Base-by-base conservation (phyloP, 441 rosid genomes). In the Syzygium malaccense region DNA sequence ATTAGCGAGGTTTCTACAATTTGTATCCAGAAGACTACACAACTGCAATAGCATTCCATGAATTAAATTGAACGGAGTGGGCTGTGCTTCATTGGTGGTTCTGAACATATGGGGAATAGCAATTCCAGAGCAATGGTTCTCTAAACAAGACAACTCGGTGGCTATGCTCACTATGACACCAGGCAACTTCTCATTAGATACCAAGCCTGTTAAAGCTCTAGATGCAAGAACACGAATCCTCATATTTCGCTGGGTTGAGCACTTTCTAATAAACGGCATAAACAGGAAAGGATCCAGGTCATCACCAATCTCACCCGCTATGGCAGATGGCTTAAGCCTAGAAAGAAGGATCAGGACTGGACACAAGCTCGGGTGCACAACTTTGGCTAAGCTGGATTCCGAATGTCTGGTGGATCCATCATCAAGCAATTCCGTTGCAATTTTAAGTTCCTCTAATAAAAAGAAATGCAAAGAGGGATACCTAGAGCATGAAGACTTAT, bases 361-460 rank as follows among this genome's bases (percentile, higher is more conserved):
- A 92, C 99, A 98, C 93, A 98, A 92, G 94, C 99, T 98, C 80
- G 99, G 99, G 90, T 96, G 99, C 84, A 98, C 99, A 90, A 87
- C 94, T 89, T 94, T 97, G 86, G 90, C 94, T 64, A 94, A 94
- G 92, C 92, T 96, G 89, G 96, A 92, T 92, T 93, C 95, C 48
- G 94, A 93, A 91, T 90, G 93, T 86, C 94, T 92, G 84, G 95
- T 91, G 37, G 93, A 87, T 78, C 92, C 91, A 88, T 91, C 91
- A 53, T 90, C 91, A 75, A 97, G 97, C 88, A 92, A 91, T 88
- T 94, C 98, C 26, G 97, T 96, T 86, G 99, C 99, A 89, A 93
- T 93, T 93, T 94, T 92, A 87, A 97, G 95, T 92, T 97, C 99
- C 86, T 92, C 94, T 91, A 91, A 92, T 88, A 98, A 90, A 89